Evolutionary conservation across 495 filamentous ascomycete species (phyloP).

Genomic region (Hypomontagnella submonticulosa): DNA sequence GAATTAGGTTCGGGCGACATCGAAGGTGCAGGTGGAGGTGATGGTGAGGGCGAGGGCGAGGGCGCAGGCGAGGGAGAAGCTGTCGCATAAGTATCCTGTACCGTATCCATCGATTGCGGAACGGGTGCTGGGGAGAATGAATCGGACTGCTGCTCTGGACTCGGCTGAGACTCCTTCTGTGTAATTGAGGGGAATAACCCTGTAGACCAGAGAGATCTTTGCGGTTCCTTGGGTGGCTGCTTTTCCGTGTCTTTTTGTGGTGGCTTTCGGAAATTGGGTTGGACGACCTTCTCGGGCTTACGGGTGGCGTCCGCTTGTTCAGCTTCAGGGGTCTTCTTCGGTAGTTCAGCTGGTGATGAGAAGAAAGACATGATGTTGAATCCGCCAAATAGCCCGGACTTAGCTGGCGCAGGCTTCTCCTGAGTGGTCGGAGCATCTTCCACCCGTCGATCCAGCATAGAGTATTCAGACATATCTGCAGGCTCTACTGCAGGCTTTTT

Average conservation of each 20-base stretch:
- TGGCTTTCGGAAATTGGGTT: slow-evolving; percentile 25
- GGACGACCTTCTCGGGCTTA: slow-evolving; percentile 17
- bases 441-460: slow-evolving; percentile 42
- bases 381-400: slow-evolving; percentile 40
- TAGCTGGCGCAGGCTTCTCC: slow-evolving; percentile 40
- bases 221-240: slow-evolving; percentile 33
- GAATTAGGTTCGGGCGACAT: not conserved
- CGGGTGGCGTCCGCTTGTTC: slow-evolving; percentile 9
- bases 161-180: slow-evolving; percentile 44
- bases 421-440: slow-evolving; percentile 27
- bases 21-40: slow-evolving; percentile 7
- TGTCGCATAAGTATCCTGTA: slow-evolving; percentile 32
- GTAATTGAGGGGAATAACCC: slow-evolving; percentile 48
- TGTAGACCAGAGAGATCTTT: slow-evolving; percentile 43
- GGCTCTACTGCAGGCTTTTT: slow-evolving; percentile 1
- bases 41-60: slow-evolving; percentile 25
- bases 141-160: slow-evolving; percentile 36
- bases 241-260: slow-evolving; percentile 18
- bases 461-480: slow-evolving; percentile 44
- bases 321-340: slow-evolving; percentile 37
- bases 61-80: slow-evolving; percentile 21
- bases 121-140: slow-evolving; percentile 40
- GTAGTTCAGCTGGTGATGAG: slow-evolving; percentile 58
- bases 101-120: slow-evolving; percentile 31
- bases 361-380: slow-evolving; percentile 59